These are phyloP conservation scores for Mucor sp. DNA, from an alignment of 371 early-diverging fungal species.

Conservation along the genomic window DNA sequence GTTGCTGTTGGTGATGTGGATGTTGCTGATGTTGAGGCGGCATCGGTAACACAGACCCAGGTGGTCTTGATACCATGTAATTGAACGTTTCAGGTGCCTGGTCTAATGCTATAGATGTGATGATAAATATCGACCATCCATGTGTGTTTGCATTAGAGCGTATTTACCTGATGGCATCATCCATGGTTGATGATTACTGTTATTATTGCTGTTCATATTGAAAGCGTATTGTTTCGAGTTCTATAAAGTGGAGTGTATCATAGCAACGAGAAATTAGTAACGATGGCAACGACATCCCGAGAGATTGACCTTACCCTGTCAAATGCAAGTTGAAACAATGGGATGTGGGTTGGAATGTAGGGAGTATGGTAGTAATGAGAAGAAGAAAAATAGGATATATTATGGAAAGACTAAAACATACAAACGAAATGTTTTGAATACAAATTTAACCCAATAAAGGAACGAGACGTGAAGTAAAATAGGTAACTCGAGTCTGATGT, in stretches of 20 bases:
- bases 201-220: constrained; percentile 11
- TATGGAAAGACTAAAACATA: background rate
- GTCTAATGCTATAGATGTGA: background rate
- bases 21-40: constrained; percentile 1
- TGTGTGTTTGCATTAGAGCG: background rate
- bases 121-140: background rate
- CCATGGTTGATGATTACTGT: constrained; percentile 11
- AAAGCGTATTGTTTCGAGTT: background rate
- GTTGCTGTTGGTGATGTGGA: background rate
- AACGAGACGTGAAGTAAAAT: background rate
- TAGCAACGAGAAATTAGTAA: background rate
- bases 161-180: constrained; percentile 11
- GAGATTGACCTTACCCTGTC: constrained; percentile 4
- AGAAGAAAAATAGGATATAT: background rate
- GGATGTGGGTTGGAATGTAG: background rate
- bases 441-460: background rate
- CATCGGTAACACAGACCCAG: constrained; percentile 23
- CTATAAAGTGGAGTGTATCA: background rate
- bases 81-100: constrained; percentile 12
- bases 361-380: background rate
- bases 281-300: background rate
- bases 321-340: constrained; percentile 1
- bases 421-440: background rate
- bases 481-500: background rate
- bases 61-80: constrained; percentile 19